Base-by-base conservation (phyloP, 2,329 filamentous ascomycete genomes). In the Cryphonectria radicalis region DNA sequence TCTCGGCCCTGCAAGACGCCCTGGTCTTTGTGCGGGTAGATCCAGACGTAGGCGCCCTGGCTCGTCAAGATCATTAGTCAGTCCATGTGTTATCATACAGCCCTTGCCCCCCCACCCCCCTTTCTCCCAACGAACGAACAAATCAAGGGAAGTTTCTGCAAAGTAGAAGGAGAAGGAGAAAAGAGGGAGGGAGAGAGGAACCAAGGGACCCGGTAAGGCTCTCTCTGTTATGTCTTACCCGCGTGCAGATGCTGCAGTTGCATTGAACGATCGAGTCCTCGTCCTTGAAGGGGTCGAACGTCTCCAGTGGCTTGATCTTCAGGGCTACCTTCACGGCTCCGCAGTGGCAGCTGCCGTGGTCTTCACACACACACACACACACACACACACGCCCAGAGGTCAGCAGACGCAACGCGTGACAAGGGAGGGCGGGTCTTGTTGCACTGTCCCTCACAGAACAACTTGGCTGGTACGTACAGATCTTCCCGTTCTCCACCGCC, bases 281-380 rank as follows among this genome's bases (percentile, higher is more conserved):
- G 40, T 73, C 69, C 67, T 76, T 74, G 0, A 74, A 70, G 32
- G 80, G 14, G 76, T 81, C 75, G 77, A 80, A 75, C 6, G 28
- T 37, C 14, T 84, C 80, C 13, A 88, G 75, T 1, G 84, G 81
- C 70, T 79, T 79, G 35, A 75, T 65, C 66, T 79, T 81, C 50
- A 87, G 57, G 1, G 84, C 83, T 0, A 86, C 69, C 22, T 78
- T 82, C 35, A 88, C 79, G 28, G 81, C 82, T 40, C 86, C 86
- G 76, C 86, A 88, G 77, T 88, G 86, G 76, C 86, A 88, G 76
- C 84, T 83, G 11, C 86, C 86, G 19, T 82, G 82, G 74, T 87
- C 70, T 68, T 19, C 28, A 28, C 28, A 28, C 28, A 28, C 28
- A 28, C 28, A 28, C 28, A 28, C 55, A 35, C 64, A n/a, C 28